Base-by-base conservation (phyloP, 495 filamentous ascomycete species). In the Recurvomyces mirabilis region DNA sequence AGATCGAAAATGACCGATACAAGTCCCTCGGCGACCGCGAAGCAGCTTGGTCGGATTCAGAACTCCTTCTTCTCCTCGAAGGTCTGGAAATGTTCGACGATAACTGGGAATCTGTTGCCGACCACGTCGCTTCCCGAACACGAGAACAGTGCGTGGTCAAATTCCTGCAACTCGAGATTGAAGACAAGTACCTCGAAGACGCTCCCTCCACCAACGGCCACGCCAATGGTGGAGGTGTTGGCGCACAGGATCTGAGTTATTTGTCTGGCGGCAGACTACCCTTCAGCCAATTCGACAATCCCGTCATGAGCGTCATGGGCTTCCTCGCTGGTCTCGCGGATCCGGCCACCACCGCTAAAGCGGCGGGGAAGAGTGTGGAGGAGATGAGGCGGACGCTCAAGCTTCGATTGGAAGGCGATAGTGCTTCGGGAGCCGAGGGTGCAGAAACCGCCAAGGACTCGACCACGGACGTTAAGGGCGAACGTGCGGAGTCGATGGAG, bases 71-170 rank as follows among this genome's bases (percentile, higher is more conserved):
- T 23, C 70, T 98, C 11, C 71, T 98, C 3, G 91, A 98, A 62
- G 91, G 76, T 10, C 62, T 98, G 41, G 91, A 98, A 68, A 71
- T 79, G 51, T 52, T 52, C 24, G 87, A 95, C 51, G 93, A 98
- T 23, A 81, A 95, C 64, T 98, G 91, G 91, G 82, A 84, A 41
- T 75, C 82, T 52, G 87, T 98, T 45, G 76, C 91, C 0, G 86
- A 86, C 46, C 82, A 94, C 54, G 91, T 98, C 21, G 83, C 83
- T 24, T 87, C 84, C 2, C 75, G 87, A 33, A 94, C 86, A n/a
- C 73, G 84, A 28, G 91, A 98, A 65, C 86, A 98, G 66, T 98
- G 91, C 62, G 87, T 95, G 20, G 68, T 94, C 55, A 88, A 94
- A 59, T 98, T 98, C 69, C 65, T 98, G 49, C 84, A 93, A 56